phyloP scores from a whole-genome alignment of 495 filamentous ascomycete genomes.

The Aspergillus homomorphus region DNA sequence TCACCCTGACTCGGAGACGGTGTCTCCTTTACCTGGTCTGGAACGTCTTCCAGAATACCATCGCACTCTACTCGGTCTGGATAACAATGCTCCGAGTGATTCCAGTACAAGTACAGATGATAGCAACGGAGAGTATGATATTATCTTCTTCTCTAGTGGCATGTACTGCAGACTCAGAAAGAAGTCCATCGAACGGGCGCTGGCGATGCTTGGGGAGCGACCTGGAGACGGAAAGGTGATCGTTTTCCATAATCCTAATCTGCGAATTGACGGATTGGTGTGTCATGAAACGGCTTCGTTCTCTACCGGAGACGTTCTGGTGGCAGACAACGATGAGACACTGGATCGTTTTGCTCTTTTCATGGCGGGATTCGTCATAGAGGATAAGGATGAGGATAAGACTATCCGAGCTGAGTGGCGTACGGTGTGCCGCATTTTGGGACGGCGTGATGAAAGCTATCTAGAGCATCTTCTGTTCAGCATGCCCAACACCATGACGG shows the following conservation, averaged over 20 bases:
- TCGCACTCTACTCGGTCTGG: slow-evolving; percentile 42
- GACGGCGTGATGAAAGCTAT: slow-evolving; percentile 39
- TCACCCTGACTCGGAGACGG: slow-evolving; percentile 14
- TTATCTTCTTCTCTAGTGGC: slow-evolving; percentile 63
- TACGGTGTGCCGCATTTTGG: slow-evolving; percentile 50
- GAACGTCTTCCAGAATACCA: slow-evolving; percentile 41
- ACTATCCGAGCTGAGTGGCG: no score
- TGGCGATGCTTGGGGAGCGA: slow-evolving; percentile 49
- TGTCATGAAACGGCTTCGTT: slow-evolving; percentile 52
- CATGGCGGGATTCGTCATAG: no score
- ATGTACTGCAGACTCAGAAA: slow-evolving; percentile 58
- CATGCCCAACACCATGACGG: slow-evolving; percentile 49
- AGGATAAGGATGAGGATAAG: no score
- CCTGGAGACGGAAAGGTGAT: slow-evolving; percentile 48
- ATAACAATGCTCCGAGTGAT: slow-evolving; percentile 26
- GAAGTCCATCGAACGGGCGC: slow-evolving; percentile 45
- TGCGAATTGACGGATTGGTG: slow-evolving; percentile 48
- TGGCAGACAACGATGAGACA: slow-evolving; percentile 45
- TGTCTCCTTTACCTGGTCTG: slow-evolving; percentile 49
- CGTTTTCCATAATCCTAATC: slow-evolving; percentile 50
- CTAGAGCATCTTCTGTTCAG: slow-evolving; percentile 49
- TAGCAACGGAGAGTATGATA: slow-evolving; percentile 46
- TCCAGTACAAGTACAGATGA: slow-evolving; percentile 13
- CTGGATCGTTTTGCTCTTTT: slow-evolving; percentile 56
- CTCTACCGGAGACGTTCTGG: slow-evolving; percentile 45